Evolutionary conservation across 1,139 yeast genomes (phyloP), one percentile per base, ranked within the genome.

Genomic region (Scheffersomyces illinoinensis): DNA sequence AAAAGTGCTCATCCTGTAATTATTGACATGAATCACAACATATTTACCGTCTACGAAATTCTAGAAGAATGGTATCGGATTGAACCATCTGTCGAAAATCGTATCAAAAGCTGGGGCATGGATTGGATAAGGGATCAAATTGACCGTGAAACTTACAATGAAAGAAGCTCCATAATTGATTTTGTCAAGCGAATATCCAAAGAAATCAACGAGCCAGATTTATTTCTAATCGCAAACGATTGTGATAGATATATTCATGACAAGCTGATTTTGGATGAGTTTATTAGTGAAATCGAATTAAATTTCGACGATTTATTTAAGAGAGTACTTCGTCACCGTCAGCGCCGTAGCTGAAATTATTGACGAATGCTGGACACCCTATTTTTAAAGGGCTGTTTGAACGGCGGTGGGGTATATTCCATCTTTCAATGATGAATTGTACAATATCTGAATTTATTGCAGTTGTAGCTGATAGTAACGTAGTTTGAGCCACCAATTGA

Each of bases 221-320:
- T 56, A 46, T 62, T 59, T 24, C 50, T 56, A 19, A 56, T 64
- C 39, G 68, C 67, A 12, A 58, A 56, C 43, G 62, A 57, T 33
- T 65, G 68, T 50, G 68, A 65, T 52, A 57, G 62, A 47, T 65
- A 65, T 33, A 64, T 65, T 18, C 54, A 64, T n/a, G 66, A 62
- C 52, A 57, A 64, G 57, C 65, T 63, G 61, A 62, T 61, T 33
- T 61, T 65, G 60, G 68, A 65, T 26, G 67, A 64, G 56, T 65
- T 65, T 53, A 63, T 64, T 47, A 64, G 64, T 24, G 68, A 65
- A 54, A 64, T 65, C 20, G 67, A 64, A 59, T 62, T 64, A 56
- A 67, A 64, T 54, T 58, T 56, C 50, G 68, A 64, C 39, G 59
- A 61, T 47, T 60, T 65, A 52, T 60, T 62, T 54, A 61, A 63